phyloP scores from a whole-genome alignment of 1,139 yeast species.

The Suhomyces bokatorum region DNA sequence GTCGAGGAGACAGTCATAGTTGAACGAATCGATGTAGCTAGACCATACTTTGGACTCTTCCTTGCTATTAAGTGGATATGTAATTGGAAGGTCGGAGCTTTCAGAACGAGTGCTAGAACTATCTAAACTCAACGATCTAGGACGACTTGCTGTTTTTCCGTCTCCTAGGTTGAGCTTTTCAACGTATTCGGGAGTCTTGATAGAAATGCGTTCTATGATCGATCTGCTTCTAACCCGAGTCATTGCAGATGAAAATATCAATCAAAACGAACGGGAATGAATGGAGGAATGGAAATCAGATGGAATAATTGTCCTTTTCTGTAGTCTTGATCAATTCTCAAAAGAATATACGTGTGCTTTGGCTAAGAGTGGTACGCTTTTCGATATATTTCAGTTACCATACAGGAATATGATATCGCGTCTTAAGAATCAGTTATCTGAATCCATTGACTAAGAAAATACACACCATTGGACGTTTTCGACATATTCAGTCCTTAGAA shows the following conservation, averaged over 20 bases:
- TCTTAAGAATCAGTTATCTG: background rate
- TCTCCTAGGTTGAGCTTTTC: slow-evolving; percentile 18
- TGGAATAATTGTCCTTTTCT: background rate
- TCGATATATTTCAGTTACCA: background rate
- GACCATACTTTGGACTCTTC: slow-evolving; percentile 40
- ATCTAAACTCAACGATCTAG: slow-evolving; percentile 19
- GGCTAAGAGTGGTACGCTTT: slow-evolving; percentile 1
- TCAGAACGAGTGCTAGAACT: background rate
- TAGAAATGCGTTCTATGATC: slow-evolving; percentile 48
- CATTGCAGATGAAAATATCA: slow-evolving; percentile 1
- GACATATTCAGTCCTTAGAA: no score
- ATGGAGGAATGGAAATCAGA: background rate
- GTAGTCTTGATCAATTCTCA: background rate
- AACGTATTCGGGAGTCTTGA: slow-evolving; percentile 34
- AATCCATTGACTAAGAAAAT: no score
- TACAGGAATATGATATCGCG: slow-evolving; percentile 5
- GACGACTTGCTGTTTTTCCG: slow-evolving; percentile 7
- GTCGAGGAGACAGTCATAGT: slow-evolving; percentile 39
- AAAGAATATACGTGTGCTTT: slow-evolving; percentile 3
- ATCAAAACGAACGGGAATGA: background rate
- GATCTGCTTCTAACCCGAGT: slow-evolving; percentile 50
- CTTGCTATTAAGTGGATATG: slow-evolving; percentile 36
- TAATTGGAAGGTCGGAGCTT: background rate
- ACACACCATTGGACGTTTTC: no score
- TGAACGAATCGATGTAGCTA: slow-evolving; percentile 33